phyloP scores from a whole-genome alignment of 768 basidiomycete genomes.

The Cyclocybe aegerita region DNA sequence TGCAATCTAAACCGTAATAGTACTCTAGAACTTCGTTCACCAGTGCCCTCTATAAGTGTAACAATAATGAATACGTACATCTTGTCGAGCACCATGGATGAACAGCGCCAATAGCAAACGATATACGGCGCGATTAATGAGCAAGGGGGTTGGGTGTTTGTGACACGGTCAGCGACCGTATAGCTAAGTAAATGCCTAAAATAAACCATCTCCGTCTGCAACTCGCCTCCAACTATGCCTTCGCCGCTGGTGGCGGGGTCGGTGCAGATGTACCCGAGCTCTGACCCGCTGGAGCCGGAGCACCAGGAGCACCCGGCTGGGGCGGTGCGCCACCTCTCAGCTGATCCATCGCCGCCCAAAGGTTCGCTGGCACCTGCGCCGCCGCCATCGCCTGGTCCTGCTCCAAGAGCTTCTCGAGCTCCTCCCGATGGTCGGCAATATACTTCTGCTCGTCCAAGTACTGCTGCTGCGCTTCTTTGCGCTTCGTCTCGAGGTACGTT shows the following conservation, averaged over 20 bases:
- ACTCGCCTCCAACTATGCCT: not conserved
- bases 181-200: no score
- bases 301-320: slow-evolving; percentile 13
- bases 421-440: slow-evolving; percentile 42
- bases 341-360: slow-evolving; percentile 48
- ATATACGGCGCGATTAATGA: no score
- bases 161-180: no score
- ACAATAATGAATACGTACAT: no score
- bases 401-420: slow-evolving; percentile 37
- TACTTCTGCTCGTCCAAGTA: slow-evolving; percentile 53
- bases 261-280: not conserved
- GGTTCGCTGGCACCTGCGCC: slow-evolving; percentile 40
- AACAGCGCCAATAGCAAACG: no score
- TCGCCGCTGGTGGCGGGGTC: not conserved
- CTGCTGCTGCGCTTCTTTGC: slow-evolving; percentile 48
- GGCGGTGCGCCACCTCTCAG: slow-evolving; percentile 15
- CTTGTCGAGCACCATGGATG: no score
- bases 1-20: no score
- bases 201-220: not conserved
- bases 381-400: slow-evolving; percentile 39
- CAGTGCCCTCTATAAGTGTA: no score
- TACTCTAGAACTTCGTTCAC: no score
- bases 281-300: not conserved
- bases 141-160: no score
- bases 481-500: slow-evolving; percentile 55